phyloP scores from a whole-genome alignment of 805 yeast species.

The Starmerella stigmatis region DNA sequence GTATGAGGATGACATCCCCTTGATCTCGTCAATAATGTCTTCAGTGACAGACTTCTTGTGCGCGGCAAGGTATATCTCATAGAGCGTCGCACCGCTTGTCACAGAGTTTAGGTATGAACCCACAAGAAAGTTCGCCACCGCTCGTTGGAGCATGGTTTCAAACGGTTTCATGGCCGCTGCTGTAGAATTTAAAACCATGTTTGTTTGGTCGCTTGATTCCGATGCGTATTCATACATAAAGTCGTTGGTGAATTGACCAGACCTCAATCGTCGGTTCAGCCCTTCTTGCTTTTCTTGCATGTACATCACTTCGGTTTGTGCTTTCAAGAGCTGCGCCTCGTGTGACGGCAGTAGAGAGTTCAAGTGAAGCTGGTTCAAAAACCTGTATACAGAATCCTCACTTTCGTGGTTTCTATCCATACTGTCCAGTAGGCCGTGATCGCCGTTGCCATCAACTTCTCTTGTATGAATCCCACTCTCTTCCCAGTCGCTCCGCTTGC shows the following conservation, averaged over 20 bases:
- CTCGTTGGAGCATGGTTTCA: neutral
- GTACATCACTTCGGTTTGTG: neutral
- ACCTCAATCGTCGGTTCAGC: slow-evolving; percentile 9
- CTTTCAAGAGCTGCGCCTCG: neutral
- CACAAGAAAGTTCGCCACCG: slow-evolving; percentile 10
- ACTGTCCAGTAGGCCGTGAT: no score
- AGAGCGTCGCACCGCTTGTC: slow-evolving; percentile 10
- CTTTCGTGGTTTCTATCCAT: neutral
- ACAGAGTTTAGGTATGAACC: slow-evolving; percentile 7
- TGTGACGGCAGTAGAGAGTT: neutral
- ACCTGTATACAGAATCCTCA: neutral
- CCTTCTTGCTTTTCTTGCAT: slow-evolving; percentile 11
- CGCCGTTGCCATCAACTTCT: neutral
- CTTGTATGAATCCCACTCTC: no score
- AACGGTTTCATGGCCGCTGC: slow-evolving; percentile 6
- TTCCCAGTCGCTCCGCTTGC: no score
- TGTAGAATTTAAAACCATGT: neutral
- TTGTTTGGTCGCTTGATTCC: neutral
- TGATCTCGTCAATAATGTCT: neutral
- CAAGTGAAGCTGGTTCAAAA: neutral
- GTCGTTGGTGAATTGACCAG: slow-evolving; percentile 9
- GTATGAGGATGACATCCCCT: slow-evolving; percentile 1
- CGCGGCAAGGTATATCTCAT: neutral
- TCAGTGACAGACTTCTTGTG: neutral
- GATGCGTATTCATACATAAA: slow-evolving; percentile 2